Evolutionary conservation across 2,329 filamentous ascomycete species (phyloP), one percentile per base, ranked within the genome.

Genomic region (Trichoderma simmonsii): DNA sequence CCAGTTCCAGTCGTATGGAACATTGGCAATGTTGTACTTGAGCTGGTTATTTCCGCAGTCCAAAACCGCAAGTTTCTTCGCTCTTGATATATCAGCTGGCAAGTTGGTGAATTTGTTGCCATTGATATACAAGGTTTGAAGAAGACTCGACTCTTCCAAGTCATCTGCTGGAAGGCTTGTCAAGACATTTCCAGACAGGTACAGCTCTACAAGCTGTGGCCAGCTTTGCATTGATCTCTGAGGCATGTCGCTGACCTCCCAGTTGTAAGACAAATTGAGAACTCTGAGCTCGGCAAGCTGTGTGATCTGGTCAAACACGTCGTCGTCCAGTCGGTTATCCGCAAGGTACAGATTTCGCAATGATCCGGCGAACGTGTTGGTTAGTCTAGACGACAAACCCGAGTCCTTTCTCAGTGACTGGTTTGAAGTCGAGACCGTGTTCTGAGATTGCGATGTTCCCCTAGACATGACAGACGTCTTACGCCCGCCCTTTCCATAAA

Each of bases 1-100:
- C 96, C 96, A 99, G 78, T 99, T 99, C 96, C 96, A 99, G 80
- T 99, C 96, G 79, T 99, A 99, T 0, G 95, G 96, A 86, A 97
- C 97, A 78, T 99, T 99, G 34, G 94, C 96, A 62, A 99, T 97
- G 80, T 99, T 99, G 87, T 99, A 99, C 82, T 98, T 99, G 71
- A 99, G 86, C 26, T 89, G 91, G 79, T 99, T 99, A 86, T 93
- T 98, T 73, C 95, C 95, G 74, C 97, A 97, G 82, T 99, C 96
- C 65, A 99, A 86, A 64, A 98, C 92, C 6, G 94, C 91, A 30
- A 99, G 88, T 81, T 96, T 96, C 82, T 94, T 93, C 59, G 97
- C 94, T 80, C 97, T 94, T 73, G 94, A 97, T 63, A 99, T 91
- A 79, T 99, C 96, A 9, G 96, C 96, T 2, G 96, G 96, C 24